phyloP scores from a whole-genome alignment of 75 land plant species.

The Adiantum capillusveneris region DNA sequence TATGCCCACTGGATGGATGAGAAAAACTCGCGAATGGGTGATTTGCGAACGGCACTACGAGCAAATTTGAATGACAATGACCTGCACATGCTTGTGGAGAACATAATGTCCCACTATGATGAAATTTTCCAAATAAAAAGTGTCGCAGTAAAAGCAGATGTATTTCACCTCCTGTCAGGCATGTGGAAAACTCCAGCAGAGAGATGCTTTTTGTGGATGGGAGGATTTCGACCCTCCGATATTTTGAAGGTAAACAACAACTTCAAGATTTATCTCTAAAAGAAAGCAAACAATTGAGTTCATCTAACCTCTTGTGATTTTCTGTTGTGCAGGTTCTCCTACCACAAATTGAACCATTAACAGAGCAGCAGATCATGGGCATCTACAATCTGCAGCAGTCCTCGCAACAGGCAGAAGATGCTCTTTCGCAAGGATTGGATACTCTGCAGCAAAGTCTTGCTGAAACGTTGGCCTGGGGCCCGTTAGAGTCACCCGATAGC shows the following conservation, averaged over 20 bases:
- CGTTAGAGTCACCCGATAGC: slow-evolving; percentile 23
- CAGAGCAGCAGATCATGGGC: slow-evolving; percentile 45
- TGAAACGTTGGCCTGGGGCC: slow-evolving; percentile 49
- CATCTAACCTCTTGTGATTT: not conserved
- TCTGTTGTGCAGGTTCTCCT: slow-evolving; percentile 31
- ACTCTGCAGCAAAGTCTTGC: slow-evolving; percentile 54
- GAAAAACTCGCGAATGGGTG: slow-evolving; percentile 44
- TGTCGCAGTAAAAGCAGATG: slow-evolving; percentile 53
- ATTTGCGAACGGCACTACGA: slow-evolving; percentile 45
- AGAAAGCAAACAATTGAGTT: not conserved
- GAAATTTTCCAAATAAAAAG: slow-evolving; percentile 49
- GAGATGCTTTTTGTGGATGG: slow-evolving; percentile 86
- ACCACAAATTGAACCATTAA: slow-evolving; percentile 58
- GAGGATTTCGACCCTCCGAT: slow-evolving; percentile 74
- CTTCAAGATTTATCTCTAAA: not conserved
- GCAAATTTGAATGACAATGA: slow-evolving; percentile 54
- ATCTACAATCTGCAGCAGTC: slow-evolving; percentile 55
- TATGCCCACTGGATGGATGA: slow-evolving; percentile 64
- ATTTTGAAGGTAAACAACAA: slow-evolving; percentile 38
- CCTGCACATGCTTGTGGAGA: slow-evolving; percentile 47
- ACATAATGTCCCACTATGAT: slow-evolving; percentile 44
- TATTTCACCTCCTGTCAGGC: slow-evolving; percentile 67
- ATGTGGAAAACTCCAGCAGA: slow-evolving; percentile 81
- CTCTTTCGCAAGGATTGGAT: slow-evolving; percentile 62
- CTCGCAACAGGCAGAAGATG: slow-evolving; percentile 70